Base-by-base conservation (phyloP, 208 protist species). In the Wallacemonas rigidus region DNA sequence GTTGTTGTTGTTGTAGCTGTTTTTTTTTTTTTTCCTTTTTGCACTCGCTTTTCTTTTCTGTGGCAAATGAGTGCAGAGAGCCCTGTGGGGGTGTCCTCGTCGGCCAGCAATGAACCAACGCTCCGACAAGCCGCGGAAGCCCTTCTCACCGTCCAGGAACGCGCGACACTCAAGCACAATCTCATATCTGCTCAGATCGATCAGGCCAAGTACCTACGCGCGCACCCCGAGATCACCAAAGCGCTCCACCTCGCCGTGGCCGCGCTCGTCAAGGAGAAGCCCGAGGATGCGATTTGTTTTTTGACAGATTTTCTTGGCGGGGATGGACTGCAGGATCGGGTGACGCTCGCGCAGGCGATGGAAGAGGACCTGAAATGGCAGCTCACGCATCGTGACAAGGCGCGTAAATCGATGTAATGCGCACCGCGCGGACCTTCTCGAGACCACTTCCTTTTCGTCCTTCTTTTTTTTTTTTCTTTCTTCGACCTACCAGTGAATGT, bases 161-260 rank as follows among this genome's bases (percentile, higher is more conserved):
- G 82, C 57, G 26, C 77, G 6, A 79, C 65, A 26, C 60, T 97
- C 2, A 75, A 86, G 38, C 60, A 72, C 14, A 90, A 92, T 45
- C 57, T 94, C 40, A 86, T 83, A 8, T 75, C 82, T 26, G 83
- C 85, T 70, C 86, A 92, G 68, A 84, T 97, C 38, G 76, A 58
- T 6, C 88, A 97, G 67, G 88, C 88, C 2, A 89, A 88, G 76
- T 97, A 97, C 68, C 80, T 97, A 8, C 89, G 89, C 26, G 72
- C 48, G 1, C 92, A 97, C 69, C 85, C 89, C 6, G 89, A 97
- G 73, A 87, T 97, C 58, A 79, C 85, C 71, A 56, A 72, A 17
- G 71, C 83, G n/a, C 54, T 97, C 57, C 81, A 81, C 6, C 70
- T 81, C 5, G 92, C 85, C 6, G 65, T 95, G 64, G 43, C 70